Conservation (phyloP, 768 basidiomycete genomes). For the Clitopilus passeckerianus region DNA sequence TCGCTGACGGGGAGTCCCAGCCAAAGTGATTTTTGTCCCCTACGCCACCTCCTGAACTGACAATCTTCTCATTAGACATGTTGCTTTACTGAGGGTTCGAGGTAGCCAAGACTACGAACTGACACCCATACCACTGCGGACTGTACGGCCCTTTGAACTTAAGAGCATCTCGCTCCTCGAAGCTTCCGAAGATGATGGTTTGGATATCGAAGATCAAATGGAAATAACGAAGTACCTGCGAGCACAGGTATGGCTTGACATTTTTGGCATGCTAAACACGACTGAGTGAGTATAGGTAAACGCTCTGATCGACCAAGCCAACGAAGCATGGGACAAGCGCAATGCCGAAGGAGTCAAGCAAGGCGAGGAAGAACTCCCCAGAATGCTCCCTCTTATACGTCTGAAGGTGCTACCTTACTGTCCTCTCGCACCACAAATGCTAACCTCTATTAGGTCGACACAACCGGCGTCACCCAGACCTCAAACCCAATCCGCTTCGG, state of each 20-base stretch:
- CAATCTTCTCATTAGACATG: conserved; percentile 58
- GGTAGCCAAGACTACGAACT: conserved; percentile 78
- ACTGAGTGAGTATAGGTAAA: conserved; percentile 50
- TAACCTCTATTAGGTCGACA: conserved; percentile 63
- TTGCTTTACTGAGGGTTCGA: conserved; percentile 83
- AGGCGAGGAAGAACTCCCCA: conserved; percentile 56
- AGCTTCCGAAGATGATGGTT: conserved; percentile 68
- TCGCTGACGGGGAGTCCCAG: conserved; percentile 89
- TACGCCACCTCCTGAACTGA: neutral
- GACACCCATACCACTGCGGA: conserved; percentile 81
- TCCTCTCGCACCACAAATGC: neutral
- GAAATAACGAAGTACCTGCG: conserved; percentile 81
- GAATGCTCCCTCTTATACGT: conserved; percentile 83
- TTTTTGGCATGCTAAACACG: neutral
- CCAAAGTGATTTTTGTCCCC: conserved; percentile 63
- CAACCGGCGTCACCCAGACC: conserved; percentile 84
- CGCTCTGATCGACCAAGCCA: conserved; percentile 72
- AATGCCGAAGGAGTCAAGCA: conserved; percentile 56
- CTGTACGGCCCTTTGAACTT: conserved; percentile 91
- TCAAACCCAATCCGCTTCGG: conserved; percentile 97
- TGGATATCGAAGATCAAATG: conserved; percentile 78
- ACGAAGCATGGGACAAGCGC: conserved; percentile 72
- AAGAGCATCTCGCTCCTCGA: conserved; percentile 76
- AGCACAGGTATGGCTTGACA: conserved; percentile 40
- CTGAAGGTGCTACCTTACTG: conserved; percentile 54